Percentiles rank a stretch among this genome's conserved stretches.
These are phyloP conservation scores for Dacryopinax spathularia DNA, from an alignment of 768 basidiomycete species.

Conservation along the genomic window DNA sequence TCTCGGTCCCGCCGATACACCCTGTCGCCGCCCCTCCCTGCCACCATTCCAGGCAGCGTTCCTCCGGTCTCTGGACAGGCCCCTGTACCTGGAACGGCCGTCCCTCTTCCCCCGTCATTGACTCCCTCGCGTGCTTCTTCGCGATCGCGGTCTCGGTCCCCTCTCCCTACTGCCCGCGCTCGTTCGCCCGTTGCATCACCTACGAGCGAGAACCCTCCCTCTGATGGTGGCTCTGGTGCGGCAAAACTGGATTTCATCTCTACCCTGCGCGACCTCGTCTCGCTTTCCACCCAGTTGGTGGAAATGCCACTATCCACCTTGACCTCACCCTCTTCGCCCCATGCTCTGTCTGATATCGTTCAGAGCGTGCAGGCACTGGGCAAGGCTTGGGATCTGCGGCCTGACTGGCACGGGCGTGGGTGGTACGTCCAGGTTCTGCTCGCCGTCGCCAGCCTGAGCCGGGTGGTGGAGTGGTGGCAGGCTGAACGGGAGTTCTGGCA, in stretches of 20 bases:
- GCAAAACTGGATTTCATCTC: conserved; percentile 44
- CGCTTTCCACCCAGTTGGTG: conserved; percentile 80
- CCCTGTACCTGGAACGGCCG: background rate
- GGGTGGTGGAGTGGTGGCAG: conserved; percentile 99
- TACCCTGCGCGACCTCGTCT: conserved; percentile 81
- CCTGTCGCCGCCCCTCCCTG: background rate
- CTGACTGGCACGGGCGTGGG: conserved; percentile 91
- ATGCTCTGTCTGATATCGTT: conserved; percentile 72
- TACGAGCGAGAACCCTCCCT: conserved; percentile 12
- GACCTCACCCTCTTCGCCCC: conserved; percentile 52
- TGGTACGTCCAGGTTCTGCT: conserved; percentile 97
- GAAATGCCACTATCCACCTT: conserved; percentile 83
- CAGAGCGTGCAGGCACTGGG: conserved; percentile 85
- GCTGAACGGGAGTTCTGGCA: conserved; percentile 99
- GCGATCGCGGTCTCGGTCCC: conserved; percentile 87
- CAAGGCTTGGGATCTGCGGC: conserved; percentile 92
- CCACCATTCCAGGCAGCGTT: background rate
- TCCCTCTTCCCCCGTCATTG: conserved; percentile 19
- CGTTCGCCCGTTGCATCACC: conserved; percentile 3
- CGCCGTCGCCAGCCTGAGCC: conserved; percentile 86
- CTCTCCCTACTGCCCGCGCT: conserved; percentile 44
- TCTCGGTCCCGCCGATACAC: background rate
- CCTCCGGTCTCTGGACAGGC: background rate
- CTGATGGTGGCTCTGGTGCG: conserved; percentile 8
- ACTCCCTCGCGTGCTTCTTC: conserved; percentile 69